phyloP scores from a whole-genome alignment of 2,329 filamentous ascomycete species.

The Cordyceps javanica region DNA sequence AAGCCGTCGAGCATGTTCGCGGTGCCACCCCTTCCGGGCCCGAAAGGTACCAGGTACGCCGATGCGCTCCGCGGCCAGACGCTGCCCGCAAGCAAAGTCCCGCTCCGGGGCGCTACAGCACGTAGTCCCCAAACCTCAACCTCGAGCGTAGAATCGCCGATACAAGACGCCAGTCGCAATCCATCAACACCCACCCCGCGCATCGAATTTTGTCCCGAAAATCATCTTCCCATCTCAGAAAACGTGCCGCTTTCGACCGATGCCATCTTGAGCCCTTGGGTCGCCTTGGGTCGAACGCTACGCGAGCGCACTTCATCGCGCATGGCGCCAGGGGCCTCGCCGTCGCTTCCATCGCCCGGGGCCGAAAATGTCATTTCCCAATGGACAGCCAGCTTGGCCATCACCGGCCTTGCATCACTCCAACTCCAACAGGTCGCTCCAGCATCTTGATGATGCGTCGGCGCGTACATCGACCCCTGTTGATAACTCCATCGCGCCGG shows the following conservation, averaged over 20 bases:
- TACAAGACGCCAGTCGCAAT: slow-evolving; percentile 42
- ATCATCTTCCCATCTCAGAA: slow-evolving; percentile 40
- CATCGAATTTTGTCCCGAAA: slow-evolving; percentile 36
- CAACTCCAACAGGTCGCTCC: slow-evolving; percentile 44
- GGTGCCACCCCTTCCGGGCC: not conserved
- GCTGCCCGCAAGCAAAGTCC: slow-evolving; percentile 12
- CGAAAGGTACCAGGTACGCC: slow-evolving; percentile 9
- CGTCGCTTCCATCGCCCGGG: slow-evolving; percentile 43
- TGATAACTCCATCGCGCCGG: slow-evolving; percentile 42
- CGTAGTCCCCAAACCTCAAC: slow-evolving; percentile 41
- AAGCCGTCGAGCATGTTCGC: not conserved
- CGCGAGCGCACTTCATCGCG: slow-evolving; percentile 46
- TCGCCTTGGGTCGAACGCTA: slow-evolving; percentile 42
- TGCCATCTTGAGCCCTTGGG: slow-evolving; percentile 43
- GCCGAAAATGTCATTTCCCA: slow-evolving; percentile 59
- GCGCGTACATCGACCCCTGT: slow-evolving; percentile 45
- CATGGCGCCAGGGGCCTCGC: slow-evolving; percentile 49
- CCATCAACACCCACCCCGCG: slow-evolving; percentile 45
- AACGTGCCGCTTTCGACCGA: slow-evolving; percentile 44
- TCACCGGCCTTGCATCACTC: slow-evolving; percentile 47
- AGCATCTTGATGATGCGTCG: slow-evolving; percentile 55
- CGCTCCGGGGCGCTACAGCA: slow-evolving; percentile 9
- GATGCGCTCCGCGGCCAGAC: not conserved
- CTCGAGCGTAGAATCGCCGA: slow-evolving; percentile 49
- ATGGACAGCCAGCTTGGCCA: slow-evolving; percentile 60